Evolutionary conservation across 1,139 yeast genomes (phyloP), one percentile per base, ranked within the genome.

Genomic region (Debaryomyces robertsiae): DNA sequence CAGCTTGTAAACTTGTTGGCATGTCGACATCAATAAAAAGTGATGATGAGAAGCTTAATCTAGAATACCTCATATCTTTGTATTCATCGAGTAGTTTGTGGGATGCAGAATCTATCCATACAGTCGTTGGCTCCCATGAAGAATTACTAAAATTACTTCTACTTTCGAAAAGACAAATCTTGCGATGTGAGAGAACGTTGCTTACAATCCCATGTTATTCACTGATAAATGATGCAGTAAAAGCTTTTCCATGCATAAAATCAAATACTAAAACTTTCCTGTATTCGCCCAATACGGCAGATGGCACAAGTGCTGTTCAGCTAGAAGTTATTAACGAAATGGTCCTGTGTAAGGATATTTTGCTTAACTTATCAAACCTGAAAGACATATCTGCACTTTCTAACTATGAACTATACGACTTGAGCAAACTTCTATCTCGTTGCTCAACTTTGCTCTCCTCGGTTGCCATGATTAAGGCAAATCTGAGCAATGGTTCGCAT

Each of bases 371-470:
- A 31, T 33, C 46, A 9, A 39, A 40, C 10, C 25, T 41, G 17
- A 37, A 36, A 10, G 36, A 30, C 4, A 37, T 45, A 17, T 30
- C 39, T n/a, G 29, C 30, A 19, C 50, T 44, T 25, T 50, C 46
- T 9, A 43, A 51, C 29, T 46, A 55, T 43, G 58, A 58, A 41
- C 40, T 63, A 15, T 45, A 54, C 31, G 56, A 56, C 36, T 44
- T 58, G 28, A 43, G 36, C 44, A 52, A 45, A 38, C 43, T 46
- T 22, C 47, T 57, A 40, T 57, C 22, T 45, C 61, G 43, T 37
- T 68, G 55, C 36, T 59, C 55, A 41, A 60, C 46, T 46, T 61
- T 44, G 43, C 61, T 54, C 9, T 59, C 71, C 3, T 50, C 59
- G 2, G 46, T 58, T 42, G 53, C 62, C 16, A 54, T 53, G 2